These are phyloP conservation scores for Talaromyces sp. DNA, from an alignment of 2,329 filamentous ascomycete genomes.

Conservation along the genomic window DNA sequence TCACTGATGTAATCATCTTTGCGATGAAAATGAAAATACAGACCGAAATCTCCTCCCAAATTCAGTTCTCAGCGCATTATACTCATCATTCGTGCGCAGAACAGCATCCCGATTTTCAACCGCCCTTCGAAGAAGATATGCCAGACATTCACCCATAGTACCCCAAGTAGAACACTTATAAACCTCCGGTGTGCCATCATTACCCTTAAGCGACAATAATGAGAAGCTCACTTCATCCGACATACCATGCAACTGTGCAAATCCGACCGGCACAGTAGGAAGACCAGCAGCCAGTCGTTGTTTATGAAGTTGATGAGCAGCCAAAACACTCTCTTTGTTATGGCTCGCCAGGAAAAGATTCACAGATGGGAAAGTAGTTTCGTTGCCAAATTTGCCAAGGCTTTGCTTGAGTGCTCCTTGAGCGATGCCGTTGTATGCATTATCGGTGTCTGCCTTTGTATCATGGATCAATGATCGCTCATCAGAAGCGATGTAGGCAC, in stretches of 20 bases:
- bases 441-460: conserved; percentile 71
- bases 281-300: conserved; percentile 45
- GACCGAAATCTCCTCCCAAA: conserved; percentile 16
- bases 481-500: conserved; percentile 72
- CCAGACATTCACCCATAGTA: conserved; percentile 71
- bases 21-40: conserved; percentile 11
- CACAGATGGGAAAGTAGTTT: conserved; percentile 56
- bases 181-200: conserved; percentile 44
- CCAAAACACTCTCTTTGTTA: conserved; percentile 71
- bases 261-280: conserved; percentile 53
- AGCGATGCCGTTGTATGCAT: conserved; percentile 73
- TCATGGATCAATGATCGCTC: conserved; percentile 71
- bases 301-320: conserved; percentile 54
- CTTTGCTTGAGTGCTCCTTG: conserved; percentile 64
- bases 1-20: not conserved
- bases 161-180: conserved; percentile 63
- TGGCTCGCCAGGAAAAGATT: conserved; percentile 78
- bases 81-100: conserved; percentile 52
- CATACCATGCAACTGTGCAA: conserved; percentile 64
- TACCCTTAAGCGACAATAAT: conserved; percentile 49
- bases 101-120: conserved; percentile 64
- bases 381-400: conserved; percentile 27
- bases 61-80: conserved; percentile 32
- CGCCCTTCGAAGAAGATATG: conserved; percentile 66
- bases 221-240: conserved; percentile 62